Base-by-base conservation (phyloP, 2,329 filamentous ascomycete species). In the Diaporthe sp. region DNA sequence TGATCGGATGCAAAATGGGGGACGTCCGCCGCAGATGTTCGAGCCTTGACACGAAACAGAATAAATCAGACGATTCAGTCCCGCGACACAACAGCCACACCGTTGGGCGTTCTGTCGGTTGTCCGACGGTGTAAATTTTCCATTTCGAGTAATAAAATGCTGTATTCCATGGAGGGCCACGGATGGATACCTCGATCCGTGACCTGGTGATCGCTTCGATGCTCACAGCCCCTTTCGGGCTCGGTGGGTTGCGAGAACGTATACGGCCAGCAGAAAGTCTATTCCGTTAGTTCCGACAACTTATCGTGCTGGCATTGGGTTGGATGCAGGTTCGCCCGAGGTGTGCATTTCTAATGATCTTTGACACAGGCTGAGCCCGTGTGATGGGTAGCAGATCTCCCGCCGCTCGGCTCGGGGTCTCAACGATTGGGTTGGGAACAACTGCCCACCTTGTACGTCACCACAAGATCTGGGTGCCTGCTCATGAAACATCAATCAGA, bases 1-100 rank as follows among this genome's bases (percentile, higher is more conserved):
- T 37, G 65, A 68, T 53, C 65, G 65, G 65, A 68, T 53, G 65
- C 65, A 68, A 39, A 8, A 34, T 53, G 65, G 44, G 65, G 65
- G 47, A 53, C 65, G 65, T 68, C 65, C 65, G 65, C 34, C 28
- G 13, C 44, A 37, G 17, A 67, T 17, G 20, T 6, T 51, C 44
- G 7, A 67, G 37, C 20, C 34, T 68, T 53, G 65, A 39, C 47
- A 8, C 47, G 47, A 68, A 68, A 68, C 47, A 28, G 9, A 53
- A 39, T 10, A 68, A 6, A 68, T 68, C 65, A 68, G 65, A 68
- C 65, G 65, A 53, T 28, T 53, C 47, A 53, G 31, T 53, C 65
- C 65, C 65, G 65, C 65, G 65, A 68, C 65, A 37, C 65, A 15
- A 13, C 31, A 68, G 65, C 65, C 65, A 39, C 47, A 53, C 44